Base-by-base conservation (phyloP, 2,329 filamentous ascomycete species). In the Sarocladium kiliense region DNA sequence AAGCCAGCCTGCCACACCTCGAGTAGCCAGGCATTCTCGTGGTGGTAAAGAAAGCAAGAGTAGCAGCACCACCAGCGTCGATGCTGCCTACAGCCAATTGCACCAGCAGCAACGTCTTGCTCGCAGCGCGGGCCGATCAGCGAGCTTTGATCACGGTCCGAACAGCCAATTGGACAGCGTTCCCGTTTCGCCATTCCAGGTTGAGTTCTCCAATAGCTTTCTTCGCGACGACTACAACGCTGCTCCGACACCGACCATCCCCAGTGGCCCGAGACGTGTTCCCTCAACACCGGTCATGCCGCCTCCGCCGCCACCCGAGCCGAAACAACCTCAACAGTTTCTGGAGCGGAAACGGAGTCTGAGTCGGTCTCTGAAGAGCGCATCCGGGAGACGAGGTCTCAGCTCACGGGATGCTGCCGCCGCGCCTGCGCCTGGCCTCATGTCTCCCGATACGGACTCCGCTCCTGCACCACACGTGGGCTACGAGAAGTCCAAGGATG, bases 231-330 rank as follows among this genome's bases (percentile, higher is more conserved):
- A 87, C 63, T 85, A 87, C 71, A 88, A 94, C 66, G 88, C 91
- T 53, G 92, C 91, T 25, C 92, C 93, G 14, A 93, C 87, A 36
- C 93, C 93, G 4, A 92, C 85, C 26, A 79, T 97, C 34, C 91
- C 90, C 32, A 87, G 80, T 50, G 92, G 92, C 4, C 90, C 92
- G 56, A 84, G 91, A 57, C 74, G 74, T 55, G 63, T 71, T 32
- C 58, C 65, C 18, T 65, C 70, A 7, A 72, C 74, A 55, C 71
- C 77, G 23, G 65, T 69, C 42, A 61, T 66, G 32, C 68, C 66
- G 49, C 74, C 68, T 60, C 71, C 70, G 14, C 70, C 74, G 12
- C 72, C 77, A 12, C 64, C 69, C 12, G 69, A 74, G 27, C 68
- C 71, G 14, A 64, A 66, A 58, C 72, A 71, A 55, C 67, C 69